A percentile compares a stretch with the other conserved stretches of the same genome.
These are phyloP conservation scores for Ceratobasidium sp. DNA, from an alignment of 1,284 basidiomycete species.

Conservation along the genomic window DNA sequence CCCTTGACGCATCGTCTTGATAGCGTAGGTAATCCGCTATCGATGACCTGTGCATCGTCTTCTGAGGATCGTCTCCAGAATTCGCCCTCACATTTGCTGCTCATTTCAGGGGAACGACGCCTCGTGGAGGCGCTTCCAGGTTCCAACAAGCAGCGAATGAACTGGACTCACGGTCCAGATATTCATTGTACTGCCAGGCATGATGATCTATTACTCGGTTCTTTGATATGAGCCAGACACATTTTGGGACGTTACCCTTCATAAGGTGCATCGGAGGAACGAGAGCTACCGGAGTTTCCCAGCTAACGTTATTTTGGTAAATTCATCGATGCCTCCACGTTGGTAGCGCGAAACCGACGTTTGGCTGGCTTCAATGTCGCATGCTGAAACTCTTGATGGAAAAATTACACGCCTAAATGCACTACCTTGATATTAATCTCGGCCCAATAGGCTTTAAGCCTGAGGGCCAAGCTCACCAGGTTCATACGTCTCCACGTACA, in stretches of 20 bases:
- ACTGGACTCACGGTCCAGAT: not conserved
- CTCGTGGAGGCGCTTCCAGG: slow-evolving; percentile 34
- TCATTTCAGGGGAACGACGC: slow-evolving; percentile 32
- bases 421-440: not conserved
- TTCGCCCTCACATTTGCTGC: slow-evolving; percentile 25
- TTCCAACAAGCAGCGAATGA: slow-evolving; percentile 16
- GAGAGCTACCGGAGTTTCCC: not conserved
- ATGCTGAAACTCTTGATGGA: slow-evolving; percentile 19
- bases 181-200: not conserved
- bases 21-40: slow-evolving; percentile 36
- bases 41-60: slow-evolving; percentile 37
- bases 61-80: slow-evolving; percentile 38
- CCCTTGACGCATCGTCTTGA: slow-evolving; percentile 31
- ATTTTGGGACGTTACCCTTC: not conserved
- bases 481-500: not conserved
- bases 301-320: slow-evolving; percentile 16
- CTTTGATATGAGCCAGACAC: slow-evolving; percentile 1
- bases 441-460: slow-evolving; percentile 12
- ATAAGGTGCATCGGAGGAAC: not conserved
- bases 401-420: slow-evolving; percentile 20
- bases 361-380: not conserved
- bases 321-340: not conserved
- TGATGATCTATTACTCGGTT: slow-evolving; percentile 21
- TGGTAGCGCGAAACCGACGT: slow-evolving; percentile 3
- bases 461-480: not conserved